These are phyloP conservation scores for Exophiala lecanii-corni DNA, from an alignment of 2,329 filamentous ascomycete species.

Conservation along the genomic window DNA sequence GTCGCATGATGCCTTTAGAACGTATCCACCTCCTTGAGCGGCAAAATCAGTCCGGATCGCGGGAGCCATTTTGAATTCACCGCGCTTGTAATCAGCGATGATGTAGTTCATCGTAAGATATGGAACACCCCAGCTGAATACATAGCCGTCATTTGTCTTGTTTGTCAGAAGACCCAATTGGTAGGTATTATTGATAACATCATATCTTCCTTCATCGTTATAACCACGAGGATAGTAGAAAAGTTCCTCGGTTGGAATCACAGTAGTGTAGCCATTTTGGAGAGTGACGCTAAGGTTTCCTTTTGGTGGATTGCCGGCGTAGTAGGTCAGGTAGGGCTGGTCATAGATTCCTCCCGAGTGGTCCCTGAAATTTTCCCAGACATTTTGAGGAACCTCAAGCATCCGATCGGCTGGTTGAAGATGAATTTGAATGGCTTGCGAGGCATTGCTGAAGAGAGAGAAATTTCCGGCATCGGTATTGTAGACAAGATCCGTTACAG, in stretches of 20 bases:
- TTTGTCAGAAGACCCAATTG: conserved; percentile 15
- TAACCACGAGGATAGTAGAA: conserved; percentile 22
- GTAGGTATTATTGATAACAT: conserved; percentile 17
- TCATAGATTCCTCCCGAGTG: conserved; percentile 15
- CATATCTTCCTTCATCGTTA: conserved; percentile 18
- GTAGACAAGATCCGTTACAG: conserved; percentile 19
- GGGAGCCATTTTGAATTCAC: conserved; percentile 21
- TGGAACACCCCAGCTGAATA: conserved; percentile 22
- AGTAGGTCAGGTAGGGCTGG: conserved; percentile 12
- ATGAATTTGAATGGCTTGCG: conserved; percentile 15
- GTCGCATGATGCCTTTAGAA: conserved; percentile 19
- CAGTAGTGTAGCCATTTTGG: conserved; percentile 22
- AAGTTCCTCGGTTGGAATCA: conserved; percentile 22
- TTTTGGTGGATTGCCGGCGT: conserved; percentile 11
- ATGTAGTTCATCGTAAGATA: conserved; percentile 26
- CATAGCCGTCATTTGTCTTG: conserved; percentile 14
- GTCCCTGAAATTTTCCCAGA: conserved; percentile 18
- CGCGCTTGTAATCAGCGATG: conserved; percentile 20
- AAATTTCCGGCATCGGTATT: conserved; percentile 8
- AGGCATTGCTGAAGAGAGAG: conserved; percentile 19
- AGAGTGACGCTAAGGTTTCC: conserved; percentile 22
- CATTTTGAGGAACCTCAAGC: conserved; percentile 20
- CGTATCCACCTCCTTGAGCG: conserved; percentile 14
- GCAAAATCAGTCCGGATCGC: conserved; percentile 19
- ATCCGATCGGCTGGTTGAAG: conserved; percentile 19